Conservation (phyloP, 2,329 filamentous ascomycete species). For the Thermoascus crustaceus region DNA sequence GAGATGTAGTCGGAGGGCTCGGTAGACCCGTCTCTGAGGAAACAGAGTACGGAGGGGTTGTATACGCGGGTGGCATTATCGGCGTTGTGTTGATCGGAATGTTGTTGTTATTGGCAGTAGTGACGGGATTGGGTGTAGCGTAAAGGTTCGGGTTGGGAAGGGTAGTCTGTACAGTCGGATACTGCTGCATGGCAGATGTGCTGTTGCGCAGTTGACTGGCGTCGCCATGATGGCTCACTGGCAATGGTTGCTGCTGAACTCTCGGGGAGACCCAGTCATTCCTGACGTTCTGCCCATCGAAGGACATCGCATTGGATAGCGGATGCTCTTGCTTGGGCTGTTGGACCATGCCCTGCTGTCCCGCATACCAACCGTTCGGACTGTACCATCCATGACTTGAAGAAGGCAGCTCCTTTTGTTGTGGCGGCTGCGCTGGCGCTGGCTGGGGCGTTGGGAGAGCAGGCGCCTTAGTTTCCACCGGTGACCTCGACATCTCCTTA, state of each 20-base stretch:
- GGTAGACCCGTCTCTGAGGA: constrained; percentile 21
- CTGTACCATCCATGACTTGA: constrained; percentile 14
- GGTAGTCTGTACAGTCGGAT: neutral
- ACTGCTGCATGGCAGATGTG: neutral
- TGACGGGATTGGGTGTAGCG: neutral
- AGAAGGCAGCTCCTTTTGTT: neutral
- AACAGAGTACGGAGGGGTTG: constrained; percentile 17
- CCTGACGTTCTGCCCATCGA: neutral
- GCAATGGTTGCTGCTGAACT: neutral
- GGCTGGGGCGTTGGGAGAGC: constrained; percentile 4
- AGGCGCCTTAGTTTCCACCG: constrained; percentile 8
- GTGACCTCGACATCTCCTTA: constrained; percentile 6
- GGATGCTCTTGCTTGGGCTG: neutral
- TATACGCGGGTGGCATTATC: constrained; percentile 18
- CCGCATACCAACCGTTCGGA: neutral
- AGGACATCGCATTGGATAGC: neutral
- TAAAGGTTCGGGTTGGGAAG: neutral
- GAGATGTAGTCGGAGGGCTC: too few relatives aligned
- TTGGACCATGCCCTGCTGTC: too few relatives aligned
- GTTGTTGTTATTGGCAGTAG: neutral
- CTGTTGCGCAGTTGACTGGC: neutral
- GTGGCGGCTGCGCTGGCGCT: constrained; percentile 3
- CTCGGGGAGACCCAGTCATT: neutral
- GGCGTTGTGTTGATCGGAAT: constrained; percentile 20
- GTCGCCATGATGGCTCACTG: neutral